Evolutionary conservation across 192 early-diverging fungal species (phyloP), one percentile per base, ranked within the genome.

Genomic region (Coemansia sp.): DNA sequence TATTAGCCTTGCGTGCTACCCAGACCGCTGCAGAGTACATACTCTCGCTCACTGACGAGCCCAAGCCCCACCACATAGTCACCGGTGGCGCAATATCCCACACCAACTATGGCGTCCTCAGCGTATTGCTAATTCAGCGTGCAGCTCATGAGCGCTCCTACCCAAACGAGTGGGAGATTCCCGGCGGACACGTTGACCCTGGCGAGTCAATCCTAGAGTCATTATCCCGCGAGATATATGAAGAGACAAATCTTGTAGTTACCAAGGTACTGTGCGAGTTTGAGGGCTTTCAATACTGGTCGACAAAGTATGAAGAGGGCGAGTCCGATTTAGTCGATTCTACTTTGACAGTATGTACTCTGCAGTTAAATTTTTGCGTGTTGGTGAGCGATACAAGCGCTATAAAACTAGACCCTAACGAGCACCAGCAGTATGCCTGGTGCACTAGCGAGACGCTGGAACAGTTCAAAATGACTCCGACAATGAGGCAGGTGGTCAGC

Each of bases 91-190:
- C 82, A 22, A 71, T 84, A 27, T 63, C 67, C 34, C 53, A 63
- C 10, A 15, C 70, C 22, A 22, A 41, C 47, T 16, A 29, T 4
- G 15, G 20, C 0, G 27, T 49, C 5, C 62, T 71, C 18, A 69
- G 65, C 41, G 74, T 84, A 27, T 69, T 84, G 20, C 61, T 84
- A 22, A 74, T 84, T 12, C 82, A 84, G 62, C 71, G 82, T 16
- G 68, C 82, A 13, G 67, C 82, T 3, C 43, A 66, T 16, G 82
- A 84, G 53, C 77, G 74, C 46, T 68, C 71, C 24, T 84, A 72
- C 40, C 74, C 78, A 12, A 77, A 84, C 63, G 69, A 80, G 61
- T 84, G 82, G 82, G 82, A 80, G 65, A 76, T 77, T 12, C 78
- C 82, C 13, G 82, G 82, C 27, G 82, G 82, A 5, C 74, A 80